A percentile compares a stretch with the other conserved stretches of the same genome.
These are phyloP conservation scores for Didymella keratinophila DNA, from an alignment of 2,329 filamentous ascomycete genomes.

Conservation along the genomic window DNA sequence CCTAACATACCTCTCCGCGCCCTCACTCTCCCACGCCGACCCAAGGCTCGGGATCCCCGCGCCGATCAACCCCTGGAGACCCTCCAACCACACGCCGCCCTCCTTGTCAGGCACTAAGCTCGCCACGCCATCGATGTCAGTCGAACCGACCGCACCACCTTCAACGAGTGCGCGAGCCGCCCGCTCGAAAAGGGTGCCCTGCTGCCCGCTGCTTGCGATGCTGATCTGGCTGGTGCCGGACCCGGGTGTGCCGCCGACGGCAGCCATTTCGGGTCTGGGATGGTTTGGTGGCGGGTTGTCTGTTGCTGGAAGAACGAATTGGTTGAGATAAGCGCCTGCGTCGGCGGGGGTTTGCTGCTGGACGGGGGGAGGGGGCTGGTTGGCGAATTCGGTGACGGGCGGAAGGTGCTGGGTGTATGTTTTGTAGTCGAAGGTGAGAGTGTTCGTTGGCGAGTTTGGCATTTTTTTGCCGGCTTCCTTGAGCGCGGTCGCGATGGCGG, in stretches of 20 bases:
- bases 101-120: constrained; percentile 43
- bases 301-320: constrained; percentile 48
- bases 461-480: constrained; percentile 49
- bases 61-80: constrained; percentile 47
- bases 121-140: constrained; percentile 48
- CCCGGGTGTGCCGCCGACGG: constrained; percentile 46
- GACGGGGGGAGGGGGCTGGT: constrained; percentile 25
- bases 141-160: constrained; percentile 39
- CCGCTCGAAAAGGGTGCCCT: constrained; percentile 35
- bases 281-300: constrained; percentile 45
- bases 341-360: constrained; percentile 45
- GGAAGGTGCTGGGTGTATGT: constrained; percentile 36
- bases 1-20: background rate
- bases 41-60: constrained; percentile 23
- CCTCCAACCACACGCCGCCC: constrained; percentile 47
- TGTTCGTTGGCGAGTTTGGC: constrained; percentile 35
- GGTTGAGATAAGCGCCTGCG: constrained; percentile 46
- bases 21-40: background rate
- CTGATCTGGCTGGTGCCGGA: constrained; percentile 42
- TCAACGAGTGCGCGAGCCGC: constrained; percentile 47
- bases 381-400: constrained; percentile 30
- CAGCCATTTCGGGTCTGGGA: constrained; percentile 46
- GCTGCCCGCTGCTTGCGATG: constrained; percentile 33
- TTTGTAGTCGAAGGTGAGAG: constrained; percentile 36
- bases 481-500: constrained; percentile 47